Percentiles rank a stretch among this genome's conserved stretches.
Conservation (phyloP, 139 green algal genomes). For the Coelastrella sp. region DNA sequence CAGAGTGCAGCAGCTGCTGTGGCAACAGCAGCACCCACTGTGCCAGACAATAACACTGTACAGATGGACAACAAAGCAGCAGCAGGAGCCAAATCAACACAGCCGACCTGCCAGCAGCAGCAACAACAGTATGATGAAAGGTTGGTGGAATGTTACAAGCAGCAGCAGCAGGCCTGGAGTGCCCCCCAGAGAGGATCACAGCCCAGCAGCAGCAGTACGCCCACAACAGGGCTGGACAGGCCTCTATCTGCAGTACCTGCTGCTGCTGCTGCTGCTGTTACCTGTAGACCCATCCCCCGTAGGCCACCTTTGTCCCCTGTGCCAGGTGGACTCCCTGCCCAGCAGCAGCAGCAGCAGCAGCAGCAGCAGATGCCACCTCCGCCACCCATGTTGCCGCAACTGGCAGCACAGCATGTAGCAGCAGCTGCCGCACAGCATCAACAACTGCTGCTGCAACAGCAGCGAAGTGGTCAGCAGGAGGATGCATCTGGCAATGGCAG, state of each 20-base stretch:
- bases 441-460: background rate
- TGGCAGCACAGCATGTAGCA: background rate
- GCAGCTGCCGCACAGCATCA: background rate
- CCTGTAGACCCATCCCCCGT: background rate
- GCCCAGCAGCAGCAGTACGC: background rate
- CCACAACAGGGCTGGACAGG: background rate
- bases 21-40: background rate
- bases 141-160: background rate
- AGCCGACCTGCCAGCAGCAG: background rate
- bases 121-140: background rate
- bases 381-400: background rate
- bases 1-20: slow-evolving; percentile 3
- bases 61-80: background rate
- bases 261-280: background rate
- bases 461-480: background rate
- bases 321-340: no score
- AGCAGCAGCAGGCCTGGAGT: slow-evolving; percentile 1
- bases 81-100: background rate
- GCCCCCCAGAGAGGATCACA: background rate
- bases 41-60: background rate
- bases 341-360: background rate
- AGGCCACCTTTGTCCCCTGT: background rate
- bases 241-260: background rate
- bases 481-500: background rate
- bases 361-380: background rate